Base-by-base conservation (phyloP, 1,284 basidiomycete genomes). In the Cutaneotrichosporon spelunceum region DNA sequence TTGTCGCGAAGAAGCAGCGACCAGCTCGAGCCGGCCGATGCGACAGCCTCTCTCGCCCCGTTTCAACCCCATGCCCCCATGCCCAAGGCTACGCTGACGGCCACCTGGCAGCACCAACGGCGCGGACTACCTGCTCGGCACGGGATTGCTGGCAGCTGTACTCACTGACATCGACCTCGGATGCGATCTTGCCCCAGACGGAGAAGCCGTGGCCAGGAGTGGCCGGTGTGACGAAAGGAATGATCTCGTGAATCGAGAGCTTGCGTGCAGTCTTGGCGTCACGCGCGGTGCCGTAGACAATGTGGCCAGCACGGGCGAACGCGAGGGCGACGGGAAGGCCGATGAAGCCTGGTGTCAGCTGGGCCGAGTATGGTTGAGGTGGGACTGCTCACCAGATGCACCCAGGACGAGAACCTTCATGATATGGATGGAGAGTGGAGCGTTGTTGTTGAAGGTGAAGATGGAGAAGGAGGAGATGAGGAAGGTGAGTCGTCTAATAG, bases 211-310 rank as follows among this genome's bases (percentile, higher is more conserved):
- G 73, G 4, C 78, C 71, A 23, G 80, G 70, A 14, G 70, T 65
- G 1, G 73, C 68, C 27, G 83, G 81, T 16, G 79, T 79, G 8
- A 85, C 70, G 59, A 84, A 58, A 0, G 84, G 83, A 27, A 82
- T 81, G 63, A 86, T 83, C 72, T 84, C 84, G 68, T 83, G 79
- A 14, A 78, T 76, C 1, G 78, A 76, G 2, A 85, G 76, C 53
- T 80, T 79, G 0, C 77, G 79, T 1, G 64, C 68, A 3, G 57
- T 56, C 58, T 81, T 81, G 6, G 65, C 69, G 8, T 78, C 74
- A 5, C 84, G 81, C 0, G 83, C 83, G 14, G 79, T 73, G 24
- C 84, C 84, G 60, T 83, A 84, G 4, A 85, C 84, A 27, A 80
- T 78, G 64, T 85, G 83, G 0, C 84, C 84, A 0, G 80, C 81